Evolutionary conservation across 1,284 basidiomycete species (phyloP), one percentile per base, ranked within the genome.

Genomic region (Microbotryum scabiosae): DNA sequence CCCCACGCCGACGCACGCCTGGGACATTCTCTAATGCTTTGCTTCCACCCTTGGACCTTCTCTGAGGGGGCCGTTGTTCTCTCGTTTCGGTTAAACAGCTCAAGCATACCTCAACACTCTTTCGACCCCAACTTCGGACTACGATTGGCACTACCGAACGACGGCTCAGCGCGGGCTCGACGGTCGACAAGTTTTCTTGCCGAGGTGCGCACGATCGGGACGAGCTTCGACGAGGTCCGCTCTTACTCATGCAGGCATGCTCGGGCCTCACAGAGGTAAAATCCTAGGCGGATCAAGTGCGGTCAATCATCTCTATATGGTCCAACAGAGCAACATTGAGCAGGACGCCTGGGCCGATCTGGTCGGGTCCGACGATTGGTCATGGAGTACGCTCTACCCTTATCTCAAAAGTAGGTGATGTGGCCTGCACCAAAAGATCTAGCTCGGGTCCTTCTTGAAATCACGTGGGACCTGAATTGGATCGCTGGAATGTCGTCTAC

Each of bases 141-240:
- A 84, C 72, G 84, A 87, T 74, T 88, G 85, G 84, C 70, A 76
- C 16, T 86, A 82, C 73, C 73, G 72, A 23, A 85, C 84, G 4
- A 76, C 77, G 0, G 66, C 77, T 1, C 85, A 87, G 74, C 46
- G 76, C 0, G 72, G 76, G 49, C 75, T 78, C 2, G 72, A 69
- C 47, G 75, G 77, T 20, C 57, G 70, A 14, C 21, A 28, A 7
- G 56, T 70, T 44, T 71, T 53, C 55, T 71, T 68, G 69, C 70
- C 70, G 1, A 53, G 67, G 54, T 62, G 2, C 21, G 26, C 16
- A 18, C 65, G 36, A 55, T 23, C 14, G 30, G 53, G 80, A 5
- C 30, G 30, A 10, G 30, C 30, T 30, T 9, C 8, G 30, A 30
- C 7, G 30, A 10, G 30, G 8, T 10, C 2, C 79, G 51, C 57